Conservation (phyloP, 2,329 filamentous ascomycete genomes). For the Aspergillus felis region DNA sequence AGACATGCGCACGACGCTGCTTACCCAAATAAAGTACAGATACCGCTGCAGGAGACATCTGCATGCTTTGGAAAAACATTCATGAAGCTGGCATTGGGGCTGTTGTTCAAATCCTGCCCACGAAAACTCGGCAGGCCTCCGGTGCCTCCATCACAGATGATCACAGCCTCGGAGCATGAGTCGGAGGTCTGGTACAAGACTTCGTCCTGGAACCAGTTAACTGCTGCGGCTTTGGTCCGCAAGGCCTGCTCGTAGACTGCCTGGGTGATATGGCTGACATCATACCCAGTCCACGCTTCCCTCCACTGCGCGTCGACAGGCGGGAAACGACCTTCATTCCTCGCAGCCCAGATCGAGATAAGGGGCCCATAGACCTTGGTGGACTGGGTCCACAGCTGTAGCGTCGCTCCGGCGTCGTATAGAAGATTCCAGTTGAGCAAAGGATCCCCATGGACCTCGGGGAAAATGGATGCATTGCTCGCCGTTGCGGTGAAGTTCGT, state of each 20-base stretch:
- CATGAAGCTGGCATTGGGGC: conserved; percentile 9
- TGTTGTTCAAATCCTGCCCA: conserved; percentile 7
- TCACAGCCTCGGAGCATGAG: conserved; percentile 24
- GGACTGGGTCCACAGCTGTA: conserved; percentile 7
- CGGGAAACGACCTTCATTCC: conserved; percentile 6
- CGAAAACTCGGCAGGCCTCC: conserved; percentile 19
- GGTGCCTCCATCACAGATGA: conserved; percentile 24
- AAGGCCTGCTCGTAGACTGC: conserved; percentile 3
- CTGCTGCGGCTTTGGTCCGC: neutral
- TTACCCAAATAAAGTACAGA: conserved; percentile 13
- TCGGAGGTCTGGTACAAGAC: conserved; percentile 16
- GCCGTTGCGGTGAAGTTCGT: conserved; percentile 15
- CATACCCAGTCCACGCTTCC: conserved; percentile 1
- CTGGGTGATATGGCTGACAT: conserved; percentile 1
- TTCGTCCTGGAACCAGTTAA: conserved; percentile 24
- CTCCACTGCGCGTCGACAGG: conserved; percentile 7
- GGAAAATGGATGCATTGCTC: conserved; percentile 4
- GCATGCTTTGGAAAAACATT: conserved; percentile 1
- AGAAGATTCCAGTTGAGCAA: conserved; percentile 3
- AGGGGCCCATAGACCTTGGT: conserved; percentile 3
- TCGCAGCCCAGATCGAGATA: conserved; percentile 2
- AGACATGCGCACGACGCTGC: neutral
- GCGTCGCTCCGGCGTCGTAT: neutral
- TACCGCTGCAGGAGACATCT: neutral
- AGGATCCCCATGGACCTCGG: neutral